These are phyloP conservation scores for Hemisphaericaspora subhashii DNA, from an alignment of 1,139 yeast species.

Conservation along the genomic window DNA sequence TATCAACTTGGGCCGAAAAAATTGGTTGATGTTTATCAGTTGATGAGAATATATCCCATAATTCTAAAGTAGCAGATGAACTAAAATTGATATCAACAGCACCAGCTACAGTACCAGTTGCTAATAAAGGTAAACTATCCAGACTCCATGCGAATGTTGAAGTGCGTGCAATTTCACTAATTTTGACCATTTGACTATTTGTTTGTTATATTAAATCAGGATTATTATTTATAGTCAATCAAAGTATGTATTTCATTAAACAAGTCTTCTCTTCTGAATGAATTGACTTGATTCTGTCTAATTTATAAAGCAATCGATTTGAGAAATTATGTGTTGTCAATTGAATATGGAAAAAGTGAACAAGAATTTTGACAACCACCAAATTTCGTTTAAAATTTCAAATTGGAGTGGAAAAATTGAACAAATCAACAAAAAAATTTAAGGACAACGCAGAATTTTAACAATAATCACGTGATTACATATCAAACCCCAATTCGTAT, in stretches of 20 bases:
- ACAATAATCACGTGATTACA: no score
- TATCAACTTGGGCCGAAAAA: conserved; percentile 51
- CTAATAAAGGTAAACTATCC: conserved; percentile 71
- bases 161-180: conserved; percentile 80
- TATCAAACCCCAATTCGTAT: no score
- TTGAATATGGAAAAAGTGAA: no score
- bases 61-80: conserved; percentile 70
- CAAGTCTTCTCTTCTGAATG: background rate
- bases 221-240: background rate
- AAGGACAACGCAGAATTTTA: no score
- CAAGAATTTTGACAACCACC: no score
- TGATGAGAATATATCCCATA: conserved; percentile 69
- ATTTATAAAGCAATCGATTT: no score
- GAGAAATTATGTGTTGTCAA: no score
- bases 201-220: background rate
- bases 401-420: no score
- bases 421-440: no score
- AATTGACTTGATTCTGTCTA: no score
- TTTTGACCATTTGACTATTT: conserved; percentile 70
- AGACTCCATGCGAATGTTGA: conserved; percentile 96
- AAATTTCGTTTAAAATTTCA: no score
- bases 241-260: background rate
- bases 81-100: conserved; percentile 89
- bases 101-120: conserved; percentile 92
- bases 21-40: conserved; percentile 45